Base-by-base conservation (phyloP, 1,284 basidiomycete genomes). In the Cutaneotrichosporon spelunceum region DNA sequence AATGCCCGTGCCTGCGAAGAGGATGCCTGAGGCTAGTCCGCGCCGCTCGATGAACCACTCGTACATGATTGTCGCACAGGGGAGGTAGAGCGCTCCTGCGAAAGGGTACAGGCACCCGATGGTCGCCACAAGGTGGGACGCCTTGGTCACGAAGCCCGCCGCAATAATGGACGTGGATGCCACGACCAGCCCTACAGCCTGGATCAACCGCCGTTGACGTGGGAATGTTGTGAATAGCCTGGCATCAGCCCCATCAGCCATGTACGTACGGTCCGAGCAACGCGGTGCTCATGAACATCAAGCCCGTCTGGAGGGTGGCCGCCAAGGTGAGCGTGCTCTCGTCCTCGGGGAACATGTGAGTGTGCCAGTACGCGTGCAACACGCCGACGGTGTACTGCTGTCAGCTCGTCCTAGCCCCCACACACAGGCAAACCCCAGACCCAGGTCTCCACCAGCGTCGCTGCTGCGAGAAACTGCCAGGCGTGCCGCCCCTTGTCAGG, bases 11-110 rank as follows among this genome's bases (percentile, higher is more conserved):
- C 78, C 77, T 4, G 72, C 66, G 61, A 72, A 78, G 68, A 79
- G 70, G 59, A 78, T 74, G 1, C 75, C 78, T 3, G 68, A 62
- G 0, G 78, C 79, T 0, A 79, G 61, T 3, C 79, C 79, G 50
- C 77, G 69, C n/a, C 66, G 61, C 11, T 61, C 62, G 39, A 69
- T 64, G 65, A 77, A 80, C 78, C 77, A 79, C 49, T 77, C 73
- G 65, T 77, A 78, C 16, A 79, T 56, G 24, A 78, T 60, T 7
- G 73, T 75, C 0, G 75, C 75, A 50, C 75, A 74, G 1, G 79
- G 78, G 26, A 80, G 64, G 64, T 78, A 80, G 11, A 69, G 61
- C 0, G 73, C 76, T 72, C 70, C 70, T 5, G 71, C 67, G 21
- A 77, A 66, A 3, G 78, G 75, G 50, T 78, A 80, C 44, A 78